Evolutionary conservation across 2,329 filamentous ascomycete genomes (phyloP).

Genomic region (Lachnellula suecica): DNA sequence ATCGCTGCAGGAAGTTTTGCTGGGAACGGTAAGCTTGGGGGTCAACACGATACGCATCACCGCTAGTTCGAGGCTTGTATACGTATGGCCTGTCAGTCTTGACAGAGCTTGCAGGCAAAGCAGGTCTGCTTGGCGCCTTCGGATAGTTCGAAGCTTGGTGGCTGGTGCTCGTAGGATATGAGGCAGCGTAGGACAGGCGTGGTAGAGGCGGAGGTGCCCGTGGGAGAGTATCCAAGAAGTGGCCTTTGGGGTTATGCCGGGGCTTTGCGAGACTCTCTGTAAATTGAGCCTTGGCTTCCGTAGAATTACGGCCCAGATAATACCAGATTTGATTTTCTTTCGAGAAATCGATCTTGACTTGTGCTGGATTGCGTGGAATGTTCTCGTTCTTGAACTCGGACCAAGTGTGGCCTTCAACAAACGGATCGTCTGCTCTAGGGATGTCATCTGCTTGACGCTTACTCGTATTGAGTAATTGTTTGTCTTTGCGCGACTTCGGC

Average conservation of each 20-base stretch:
- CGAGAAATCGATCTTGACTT: constrained; percentile 68
- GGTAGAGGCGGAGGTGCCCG: constrained; percentile 46
- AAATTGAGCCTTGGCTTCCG: constrained; percentile 87
- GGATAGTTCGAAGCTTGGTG: constrained; percentile 25
- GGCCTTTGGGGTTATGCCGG: constrained; percentile 67
- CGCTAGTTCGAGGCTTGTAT: constrained; percentile 45
- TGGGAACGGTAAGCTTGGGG: constrained; percentile 32
- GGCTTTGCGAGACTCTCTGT: constrained; percentile 68
- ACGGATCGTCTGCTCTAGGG: constrained; percentile 64
- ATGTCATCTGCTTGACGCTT: constrained; percentile 59
- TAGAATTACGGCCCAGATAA: constrained; percentile 83
- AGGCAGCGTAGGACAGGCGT: constrained; percentile 35
- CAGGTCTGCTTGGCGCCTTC: constrained; percentile 32
- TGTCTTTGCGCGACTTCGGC: constrained; percentile 60
- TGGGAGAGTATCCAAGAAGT: constrained; percentile 70
- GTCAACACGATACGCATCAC: constrained; percentile 30
- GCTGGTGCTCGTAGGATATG: constrained; percentile 27
- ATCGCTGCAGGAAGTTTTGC: constrained; percentile 33
- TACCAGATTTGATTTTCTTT: constrained; percentile 81
- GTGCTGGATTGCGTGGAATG: constrained; percentile 54
- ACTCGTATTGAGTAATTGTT: constrained; percentile 66
- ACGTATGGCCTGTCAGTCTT: constrained; percentile 49
- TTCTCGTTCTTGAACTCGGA: constrained; percentile 73
- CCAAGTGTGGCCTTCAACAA: constrained; percentile 70
- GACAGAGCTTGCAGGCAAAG: constrained; percentile 26